Evolutionary conservation across 2,329 filamentous ascomycete genomes (phyloP), one percentile per base, ranked within the genome.

Genomic region (Epichloe aotearoae): DNA sequence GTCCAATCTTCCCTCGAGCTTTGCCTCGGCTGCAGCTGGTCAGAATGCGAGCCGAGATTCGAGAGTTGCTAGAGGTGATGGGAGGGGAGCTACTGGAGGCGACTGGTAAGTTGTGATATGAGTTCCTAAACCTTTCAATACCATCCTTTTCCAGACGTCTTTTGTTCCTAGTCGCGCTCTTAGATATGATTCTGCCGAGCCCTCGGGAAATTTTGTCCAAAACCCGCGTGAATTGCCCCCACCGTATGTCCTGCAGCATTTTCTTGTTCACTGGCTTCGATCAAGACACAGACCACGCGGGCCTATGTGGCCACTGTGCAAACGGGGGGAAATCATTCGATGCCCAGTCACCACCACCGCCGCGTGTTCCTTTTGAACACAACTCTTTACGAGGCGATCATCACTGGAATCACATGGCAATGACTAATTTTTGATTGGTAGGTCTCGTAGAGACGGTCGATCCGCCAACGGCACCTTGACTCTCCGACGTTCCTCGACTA

Each of bases 21-120:
- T 90, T 71, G 86, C 86, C 66, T 88, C 86, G 64, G 86, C 86
- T 62, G 86, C 86, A 59, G 85, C 86, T 66, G 85, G 85, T 68
- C 84, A 87, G 68, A 82, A 76, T 61, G 71, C 74, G 65, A 81
- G 66, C 69, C 79, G 75, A 66, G 79, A 78, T 67, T 66, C 72
- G 60, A 76, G 75, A 71, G 70, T 68, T 70, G 79, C 74, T 65
- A 80, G 76, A 70, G 73, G 66, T 61, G 79, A 79, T 59, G 72
- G 72, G 79, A 57, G 73, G 23, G 73, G 73, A 57, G 67, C 66
- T 66, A 71, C 71, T 57, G 78, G 78, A 66, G 82, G 80, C 71
- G 85, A 88, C 69, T 88, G 84, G 85, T 88, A 76, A 69, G 83
- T 76, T 49, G 55, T 39, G 47, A 54, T 52, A 33, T 20, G 36